Conservation (phyloP, 345 rosid genomes). For the Theobroma cacao region DNA sequence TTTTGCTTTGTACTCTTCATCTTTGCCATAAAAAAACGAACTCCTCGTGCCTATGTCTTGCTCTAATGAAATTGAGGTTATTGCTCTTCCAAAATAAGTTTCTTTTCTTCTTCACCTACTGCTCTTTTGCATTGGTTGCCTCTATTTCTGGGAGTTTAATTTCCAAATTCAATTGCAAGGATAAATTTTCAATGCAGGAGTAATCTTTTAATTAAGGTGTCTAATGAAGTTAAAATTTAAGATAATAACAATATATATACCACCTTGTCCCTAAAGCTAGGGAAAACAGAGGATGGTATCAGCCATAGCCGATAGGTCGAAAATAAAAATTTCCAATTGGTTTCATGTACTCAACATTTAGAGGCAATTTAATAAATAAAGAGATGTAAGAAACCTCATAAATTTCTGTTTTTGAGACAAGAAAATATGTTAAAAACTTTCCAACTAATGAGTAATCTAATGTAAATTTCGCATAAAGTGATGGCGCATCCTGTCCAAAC, state of each 20-base stretch:
- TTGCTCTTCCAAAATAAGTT: too few relatives aligned
- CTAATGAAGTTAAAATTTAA: not conserved
- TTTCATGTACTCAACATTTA: not conserved
- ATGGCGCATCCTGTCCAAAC: not conserved
- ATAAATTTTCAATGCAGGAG: too few relatives aligned
- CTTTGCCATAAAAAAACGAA: not conserved
- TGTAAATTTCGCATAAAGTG: conserved; percentile 12
- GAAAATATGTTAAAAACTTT: conserved; percentile 4
- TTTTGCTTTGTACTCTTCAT: not conserved
- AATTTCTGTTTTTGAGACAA: conserved; percentile 13
- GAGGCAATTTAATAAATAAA: not conserved
- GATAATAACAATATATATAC: not conserved
- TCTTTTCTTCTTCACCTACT: too few relatives aligned
- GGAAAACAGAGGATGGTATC: not conserved
- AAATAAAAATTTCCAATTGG: not conserved
- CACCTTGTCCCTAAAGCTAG: not conserved
- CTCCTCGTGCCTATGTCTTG: too few relatives aligned
- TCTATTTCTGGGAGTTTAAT: too few relatives aligned
- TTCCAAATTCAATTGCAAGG: too few relatives aligned
- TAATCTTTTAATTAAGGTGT: not conserved
- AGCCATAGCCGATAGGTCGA: not conserved
- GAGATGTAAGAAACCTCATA: conserved; percentile 16
- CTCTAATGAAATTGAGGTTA: too few relatives aligned
- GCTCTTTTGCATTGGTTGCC: too few relatives aligned
- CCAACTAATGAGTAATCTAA: conserved; percentile 15